Evolutionary conservation across 805 yeast species (phyloP).

Genomic region (Wickerhamiella galacta): DNA sequence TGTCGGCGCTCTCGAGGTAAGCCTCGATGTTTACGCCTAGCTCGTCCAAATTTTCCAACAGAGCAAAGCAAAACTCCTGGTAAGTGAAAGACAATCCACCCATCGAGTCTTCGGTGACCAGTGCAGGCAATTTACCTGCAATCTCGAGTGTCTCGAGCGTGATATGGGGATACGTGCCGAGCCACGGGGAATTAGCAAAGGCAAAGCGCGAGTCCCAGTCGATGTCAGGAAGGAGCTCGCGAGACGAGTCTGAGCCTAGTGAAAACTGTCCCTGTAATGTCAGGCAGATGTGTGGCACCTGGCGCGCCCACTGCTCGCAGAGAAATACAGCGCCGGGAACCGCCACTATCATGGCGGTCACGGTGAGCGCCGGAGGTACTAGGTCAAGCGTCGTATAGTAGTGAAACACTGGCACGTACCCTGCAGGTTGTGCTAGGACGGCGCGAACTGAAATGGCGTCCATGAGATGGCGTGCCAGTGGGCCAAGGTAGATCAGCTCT

Average conservation of each 20-base stretch:
- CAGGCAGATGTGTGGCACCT: background rate
- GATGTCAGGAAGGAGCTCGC: background rate
- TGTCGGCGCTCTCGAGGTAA: no score
- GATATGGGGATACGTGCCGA: conserved; percentile 1
- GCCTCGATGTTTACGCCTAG: conserved; percentile 1
- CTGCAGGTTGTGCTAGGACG: background rate
- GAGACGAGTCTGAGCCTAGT: no score
- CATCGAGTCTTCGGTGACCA: background rate
- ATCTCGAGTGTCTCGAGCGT: background rate
- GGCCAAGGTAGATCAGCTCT: background rate
- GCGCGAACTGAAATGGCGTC: background rate
- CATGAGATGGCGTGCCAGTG: background rate
- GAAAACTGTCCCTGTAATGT: conserved; percentile 3
- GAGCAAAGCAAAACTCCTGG: conserved; percentile 1
- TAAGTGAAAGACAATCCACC: background rate
- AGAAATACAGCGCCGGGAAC: conserved; percentile 4
- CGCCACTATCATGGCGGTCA: background rate
- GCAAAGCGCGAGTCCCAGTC: background rate
- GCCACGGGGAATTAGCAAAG: conserved; percentile 7
- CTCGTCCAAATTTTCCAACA: conserved; percentile 1
- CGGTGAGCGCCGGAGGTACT: conserved; percentile 1
- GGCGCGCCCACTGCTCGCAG: conserved; percentile 4
- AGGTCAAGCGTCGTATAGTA: background rate
- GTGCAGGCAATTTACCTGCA: background rate
- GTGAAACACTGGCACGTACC: background rate